Evolutionary conservation across 192 early-diverging fungal species (phyloP), one percentile per base, ranked within the genome.

Genomic region (Gonapodya prolifera): DNA sequence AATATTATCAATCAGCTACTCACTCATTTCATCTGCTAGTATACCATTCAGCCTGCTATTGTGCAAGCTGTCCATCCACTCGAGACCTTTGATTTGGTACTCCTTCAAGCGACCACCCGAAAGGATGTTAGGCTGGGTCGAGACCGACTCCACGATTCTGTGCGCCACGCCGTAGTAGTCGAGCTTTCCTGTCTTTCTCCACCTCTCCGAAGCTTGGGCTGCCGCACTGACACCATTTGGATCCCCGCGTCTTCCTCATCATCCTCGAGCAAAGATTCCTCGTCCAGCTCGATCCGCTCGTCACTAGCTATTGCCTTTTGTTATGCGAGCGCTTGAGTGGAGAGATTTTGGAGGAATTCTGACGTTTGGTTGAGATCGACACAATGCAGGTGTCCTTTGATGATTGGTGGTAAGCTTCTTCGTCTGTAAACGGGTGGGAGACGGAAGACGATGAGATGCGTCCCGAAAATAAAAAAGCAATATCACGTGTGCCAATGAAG

Each of bases 31-130:
- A 81, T 98, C 97, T 73, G 97, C 97, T 76, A 99, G 81, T 79
- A 99, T 98, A 61, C 97, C 97, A 82, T 99, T 99, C 34, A 99
- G 84, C 70, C 93, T 84, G 83, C 98, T 99, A 83, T 99, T 99
- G 85, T 98, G 98, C 70, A 99, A 84, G 23, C 95, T 97, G 30
- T 97, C 93, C 97, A 99, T 98, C 97, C 97, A 99, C 86, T 99
- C 91, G 31, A 99, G 85, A 77, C 97, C 97, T 78, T 94, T 96
- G 79, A 97, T 76, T 82, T 96, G 97, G 83, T 99, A 99, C 31
- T 98, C 96, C 84, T 99, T 99, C 71, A 99, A 84, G 29, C 83
- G 87, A 35, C 97, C 97, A 34, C 97, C 96, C 8, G 92, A 86
- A 79, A 99, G 81, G 29, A 98, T 91, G 70, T 79, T 34, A 1